Percentiles rank a stretch among this genome's conserved stretches.
Evolutionary conservation across 2,329 filamentous ascomycete species (phyloP).

Genomic region (Bipolaris victoriae): DNA sequence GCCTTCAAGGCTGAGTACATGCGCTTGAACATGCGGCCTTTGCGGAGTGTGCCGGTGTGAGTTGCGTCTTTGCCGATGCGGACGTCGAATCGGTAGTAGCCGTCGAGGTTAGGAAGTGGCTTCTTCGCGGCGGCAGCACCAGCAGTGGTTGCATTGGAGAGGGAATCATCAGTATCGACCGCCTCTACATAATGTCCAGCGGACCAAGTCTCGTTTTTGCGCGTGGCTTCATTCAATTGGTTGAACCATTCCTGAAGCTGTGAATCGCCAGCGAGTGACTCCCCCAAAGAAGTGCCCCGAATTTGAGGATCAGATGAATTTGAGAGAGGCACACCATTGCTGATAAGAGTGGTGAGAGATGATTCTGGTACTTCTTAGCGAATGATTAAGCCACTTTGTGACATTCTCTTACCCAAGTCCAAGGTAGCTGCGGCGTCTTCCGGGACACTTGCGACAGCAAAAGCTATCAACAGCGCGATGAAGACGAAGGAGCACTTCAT

Average conservation of each 20-base stretch:
- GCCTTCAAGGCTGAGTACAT: conserved; percentile 1
- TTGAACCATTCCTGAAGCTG: background rate
- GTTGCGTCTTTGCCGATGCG: background rate
- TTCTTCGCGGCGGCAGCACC: background rate
- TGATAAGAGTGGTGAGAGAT: background rate
- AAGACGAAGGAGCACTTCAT: conserved; percentile 3
- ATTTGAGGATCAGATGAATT: background rate
- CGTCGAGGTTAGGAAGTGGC: background rate
- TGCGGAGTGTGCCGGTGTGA: conserved; percentile 7
- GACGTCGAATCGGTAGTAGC: conserved; percentile 8
- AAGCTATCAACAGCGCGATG: background rate
- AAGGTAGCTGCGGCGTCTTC: background rate
- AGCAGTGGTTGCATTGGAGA: background rate
- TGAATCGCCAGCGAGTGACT: background rate
- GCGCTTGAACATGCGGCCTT: conserved; percentile 7
- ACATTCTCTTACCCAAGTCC: background rate
- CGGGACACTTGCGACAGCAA: background rate
- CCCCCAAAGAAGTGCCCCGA: background rate
- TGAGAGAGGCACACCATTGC: background rate
- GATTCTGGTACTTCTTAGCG: background rate
- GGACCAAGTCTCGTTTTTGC: background rate
- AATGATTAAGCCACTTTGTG: too few relatives aligned
- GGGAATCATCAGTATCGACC: background rate
- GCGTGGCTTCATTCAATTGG: background rate
- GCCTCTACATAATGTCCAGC: background rate